These are phyloP conservation scores for Vaccinium corymbosum DNA, from an alignment of 148 eudicot genomes.

Conservation along the genomic window DNA sequence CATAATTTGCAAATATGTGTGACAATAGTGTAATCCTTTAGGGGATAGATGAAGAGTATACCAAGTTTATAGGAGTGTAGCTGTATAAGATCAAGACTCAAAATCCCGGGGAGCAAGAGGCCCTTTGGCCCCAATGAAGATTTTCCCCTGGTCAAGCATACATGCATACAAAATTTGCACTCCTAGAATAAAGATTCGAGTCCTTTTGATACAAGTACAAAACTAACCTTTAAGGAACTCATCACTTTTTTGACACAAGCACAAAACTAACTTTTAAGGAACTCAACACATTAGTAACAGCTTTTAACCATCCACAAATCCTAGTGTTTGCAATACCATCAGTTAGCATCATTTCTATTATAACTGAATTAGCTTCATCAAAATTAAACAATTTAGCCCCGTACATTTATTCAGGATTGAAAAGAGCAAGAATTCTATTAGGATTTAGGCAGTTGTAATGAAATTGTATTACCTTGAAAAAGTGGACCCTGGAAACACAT, in stretches of 20 bases:
- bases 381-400: not conserved
- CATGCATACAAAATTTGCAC: not conserved
- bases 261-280: not conserved
- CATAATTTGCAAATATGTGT: not conserved
- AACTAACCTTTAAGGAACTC: not conserved
- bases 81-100: not conserved
- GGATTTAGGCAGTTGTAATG: not conserved
- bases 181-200: not conserved
- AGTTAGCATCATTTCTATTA: too few species aligned
- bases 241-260: not conserved
- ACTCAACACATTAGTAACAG: not conserved
- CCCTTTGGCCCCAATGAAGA: not conserved
- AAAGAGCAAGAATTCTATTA: not conserved
- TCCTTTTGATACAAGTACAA: not conserved
- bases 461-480: conserved; percentile 45
- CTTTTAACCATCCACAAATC: conserved; percentile 6
- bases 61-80: not conserved
- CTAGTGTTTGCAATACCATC: not conserved
- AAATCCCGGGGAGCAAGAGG: not conserved
- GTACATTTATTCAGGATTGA: not conserved
- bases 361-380: not conserved
- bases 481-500: conserved; percentile 46
- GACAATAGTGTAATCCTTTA: not conserved
- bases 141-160: not conserved
- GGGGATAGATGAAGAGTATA: not conserved